Percentiles rank a stretch among this genome's conserved stretches.
These are phyloP conservation scores for Tilletia indica DNA, from an alignment of 1,284 basidiomycete species.

Conservation along the genomic window DNA sequence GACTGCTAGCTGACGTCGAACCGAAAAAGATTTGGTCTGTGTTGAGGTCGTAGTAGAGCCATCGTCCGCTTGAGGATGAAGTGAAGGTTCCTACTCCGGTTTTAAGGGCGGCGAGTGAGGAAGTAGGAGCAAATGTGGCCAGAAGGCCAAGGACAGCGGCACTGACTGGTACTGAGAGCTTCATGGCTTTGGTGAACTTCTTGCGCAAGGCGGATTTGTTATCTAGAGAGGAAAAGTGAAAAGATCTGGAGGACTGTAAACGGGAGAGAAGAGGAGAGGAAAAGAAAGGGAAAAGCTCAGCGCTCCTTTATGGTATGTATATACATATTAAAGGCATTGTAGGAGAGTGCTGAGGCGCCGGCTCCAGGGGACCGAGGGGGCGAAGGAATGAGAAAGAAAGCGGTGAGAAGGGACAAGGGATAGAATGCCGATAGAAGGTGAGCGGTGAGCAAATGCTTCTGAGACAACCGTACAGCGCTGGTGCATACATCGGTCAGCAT, in stretches of 20 bases:
- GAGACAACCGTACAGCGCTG: no score
- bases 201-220: background rate
- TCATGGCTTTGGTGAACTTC: no score
- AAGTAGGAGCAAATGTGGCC: background rate
- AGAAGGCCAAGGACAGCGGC: background rate
- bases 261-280: background rate
- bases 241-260: background rate
- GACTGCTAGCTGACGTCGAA: background rate
- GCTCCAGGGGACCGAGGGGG: no score
- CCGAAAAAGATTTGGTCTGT: background rate
- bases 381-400: no score
- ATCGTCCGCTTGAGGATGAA: background rate
- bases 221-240: background rate
- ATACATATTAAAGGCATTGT: no score
- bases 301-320: no score
- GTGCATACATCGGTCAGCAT: no score
- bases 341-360: no score
- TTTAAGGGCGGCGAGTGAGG: background rate
- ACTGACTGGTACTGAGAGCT: background rate
- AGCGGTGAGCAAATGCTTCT: no score
- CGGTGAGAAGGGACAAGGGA: no score
- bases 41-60: slow-evolving; percentile 12
- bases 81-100: background rate
- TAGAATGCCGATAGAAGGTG: no score
- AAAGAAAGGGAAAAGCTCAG: no score